A percentile compares a stretch with the other conserved stretches of the same genome.
Evolutionary conservation across 2,329 filamentous ascomycete species (phyloP).

Genomic region (Aspergillus sclerotialis): DNA sequence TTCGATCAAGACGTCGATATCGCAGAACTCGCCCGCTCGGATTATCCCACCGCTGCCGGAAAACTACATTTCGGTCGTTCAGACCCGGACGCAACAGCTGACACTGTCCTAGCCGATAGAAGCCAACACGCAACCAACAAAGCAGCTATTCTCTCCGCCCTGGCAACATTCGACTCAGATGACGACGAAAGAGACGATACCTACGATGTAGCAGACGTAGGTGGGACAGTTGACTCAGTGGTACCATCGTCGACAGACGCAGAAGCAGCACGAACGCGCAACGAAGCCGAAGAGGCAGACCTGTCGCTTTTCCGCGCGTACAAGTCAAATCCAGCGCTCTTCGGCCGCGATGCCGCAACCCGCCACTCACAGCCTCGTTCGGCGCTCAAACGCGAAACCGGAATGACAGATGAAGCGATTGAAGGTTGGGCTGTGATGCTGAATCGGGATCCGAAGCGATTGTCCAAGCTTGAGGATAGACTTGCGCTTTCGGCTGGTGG

Average conservation of each 20-base stretch:
- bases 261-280: conserved; percentile 45
- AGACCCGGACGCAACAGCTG: conserved; percentile 57
- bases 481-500: conserved; percentile 58
- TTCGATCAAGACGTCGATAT: conserved; percentile 72
- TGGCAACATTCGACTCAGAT: conserved; percentile 84
- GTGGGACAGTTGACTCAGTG: conserved; percentile 69
- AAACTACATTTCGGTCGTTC: conserved; percentile 72
- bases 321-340: conserved; percentile 56
- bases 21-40: conserved; percentile 60
- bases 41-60: conserved; percentile 32
- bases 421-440: conserved; percentile 94
- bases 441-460: conserved; percentile 60
- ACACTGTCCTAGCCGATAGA: conserved; percentile 62
- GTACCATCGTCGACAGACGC: conserved; percentile 25
- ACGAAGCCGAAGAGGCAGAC: conserved; percentile 47
- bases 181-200: conserved; percentile 97
- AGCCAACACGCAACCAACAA: conserved; percentile 61
- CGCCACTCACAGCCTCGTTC: conserved; percentile 57
- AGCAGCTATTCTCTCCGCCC: conserved; percentile 78
- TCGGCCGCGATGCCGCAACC: conserved; percentile 64
- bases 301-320: conserved; percentile 68
- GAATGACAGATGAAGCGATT: conserved; percentile 87
- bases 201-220: conserved; percentile 87
- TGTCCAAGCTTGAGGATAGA: conserved; percentile 63
- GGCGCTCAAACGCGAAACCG: conserved; percentile 65